A percentile compares a stretch with the other conserved stretches of the same genome.
Evolutionary conservation across 2,329 filamentous ascomycete species (phyloP).

Genomic region (Paecilomyces sp.): DNA sequence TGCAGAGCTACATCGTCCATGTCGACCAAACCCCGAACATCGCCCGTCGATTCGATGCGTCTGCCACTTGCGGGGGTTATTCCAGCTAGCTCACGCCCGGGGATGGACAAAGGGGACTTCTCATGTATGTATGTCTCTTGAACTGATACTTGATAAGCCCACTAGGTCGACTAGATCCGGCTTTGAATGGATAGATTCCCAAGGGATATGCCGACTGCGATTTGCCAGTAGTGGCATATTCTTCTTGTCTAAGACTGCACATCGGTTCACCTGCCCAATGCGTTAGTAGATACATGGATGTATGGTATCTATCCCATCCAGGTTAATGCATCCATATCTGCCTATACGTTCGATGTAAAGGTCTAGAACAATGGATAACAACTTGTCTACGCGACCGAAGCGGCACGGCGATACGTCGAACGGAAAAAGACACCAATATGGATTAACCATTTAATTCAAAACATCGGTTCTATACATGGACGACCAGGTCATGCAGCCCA

Average conservation of each 20-base stretch:
- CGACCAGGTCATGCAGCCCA: conserved; percentile 17
- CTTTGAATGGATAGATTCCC: background rate
- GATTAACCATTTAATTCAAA: conserved; percentile 25
- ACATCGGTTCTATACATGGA: conserved; percentile 35
- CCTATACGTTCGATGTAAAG: background rate
- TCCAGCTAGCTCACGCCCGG: background rate
- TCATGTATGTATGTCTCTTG: background rate
- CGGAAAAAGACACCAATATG: conserved; percentile 4
- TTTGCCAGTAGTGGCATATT: background rate
- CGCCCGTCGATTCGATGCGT: background rate
- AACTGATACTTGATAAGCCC: background rate
- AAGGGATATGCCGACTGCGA: background rate
- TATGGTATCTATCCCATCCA: background rate
- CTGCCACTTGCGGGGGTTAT: background rate
- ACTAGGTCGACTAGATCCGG: background rate
- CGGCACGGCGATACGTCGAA: background rate
- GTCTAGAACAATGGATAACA: background rate
- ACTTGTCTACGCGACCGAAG: background rate
- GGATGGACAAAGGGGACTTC: background rate
- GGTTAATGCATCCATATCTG: background rate
- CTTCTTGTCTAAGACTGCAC: background rate
- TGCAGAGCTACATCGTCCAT: background rate
- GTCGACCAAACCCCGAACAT: background rate
- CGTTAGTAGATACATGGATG: background rate
- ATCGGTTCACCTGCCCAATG: background rate